Conservation (phyloP, 192 early-diverging fungal species). For the Borealophlyctis nickersoniae region DNA sequence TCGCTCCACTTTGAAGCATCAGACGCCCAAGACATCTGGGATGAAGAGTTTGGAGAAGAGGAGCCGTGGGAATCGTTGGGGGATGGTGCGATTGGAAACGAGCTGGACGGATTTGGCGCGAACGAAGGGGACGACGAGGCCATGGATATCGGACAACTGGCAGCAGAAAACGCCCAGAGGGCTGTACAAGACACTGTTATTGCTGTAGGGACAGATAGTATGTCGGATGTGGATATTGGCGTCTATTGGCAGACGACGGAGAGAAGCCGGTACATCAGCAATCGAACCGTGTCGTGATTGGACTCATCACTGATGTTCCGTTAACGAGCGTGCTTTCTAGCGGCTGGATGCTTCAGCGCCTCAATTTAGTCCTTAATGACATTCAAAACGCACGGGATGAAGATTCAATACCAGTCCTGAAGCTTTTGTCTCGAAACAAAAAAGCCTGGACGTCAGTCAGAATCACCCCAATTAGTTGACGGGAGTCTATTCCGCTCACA, state of each 20-base stretch:
- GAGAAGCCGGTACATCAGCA: neutral
- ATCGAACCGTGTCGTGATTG: neutral
- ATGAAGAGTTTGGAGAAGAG: too few relatives aligned
- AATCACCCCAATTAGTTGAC: neutral
- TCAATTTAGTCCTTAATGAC: neutral
- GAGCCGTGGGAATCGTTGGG: neutral
- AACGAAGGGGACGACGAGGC: neutral
- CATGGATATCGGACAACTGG: neutral
- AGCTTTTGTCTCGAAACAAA: constrained; percentile 14
- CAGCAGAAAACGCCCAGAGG: neutral
- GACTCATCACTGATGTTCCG: neutral
- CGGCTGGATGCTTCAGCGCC: neutral
- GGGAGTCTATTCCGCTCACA: neutral
- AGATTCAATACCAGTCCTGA: constrained; percentile 1
- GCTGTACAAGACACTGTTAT: neutral
- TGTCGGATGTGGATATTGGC: neutral
- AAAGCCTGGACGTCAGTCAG: constrained; percentile 20
- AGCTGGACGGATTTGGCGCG: neutral
- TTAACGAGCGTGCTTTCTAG: neutral
- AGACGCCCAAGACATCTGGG: too few relatives aligned
- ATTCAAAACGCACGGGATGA: neutral
- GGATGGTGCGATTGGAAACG: neutral
- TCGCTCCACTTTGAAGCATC: neutral
- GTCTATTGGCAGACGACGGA: neutral
- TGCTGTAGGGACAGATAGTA: neutral